Conservation (phyloP, 768 basidiomycete genomes). For the Lactifluus subvellereus region DNA sequence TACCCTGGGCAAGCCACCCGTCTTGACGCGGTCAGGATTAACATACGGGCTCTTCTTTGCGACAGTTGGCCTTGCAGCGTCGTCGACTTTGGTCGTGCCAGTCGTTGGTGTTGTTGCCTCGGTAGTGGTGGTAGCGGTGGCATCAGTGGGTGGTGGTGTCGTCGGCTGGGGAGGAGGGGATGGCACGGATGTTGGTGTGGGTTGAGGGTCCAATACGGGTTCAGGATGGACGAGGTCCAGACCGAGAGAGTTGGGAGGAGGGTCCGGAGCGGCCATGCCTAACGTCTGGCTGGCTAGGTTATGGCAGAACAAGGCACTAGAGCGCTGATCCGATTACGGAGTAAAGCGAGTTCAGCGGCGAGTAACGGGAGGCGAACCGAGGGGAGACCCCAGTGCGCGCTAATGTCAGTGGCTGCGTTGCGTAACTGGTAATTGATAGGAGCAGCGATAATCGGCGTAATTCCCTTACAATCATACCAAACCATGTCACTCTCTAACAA, state of each 20-base stretch:
- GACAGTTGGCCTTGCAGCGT: constrained; percentile 27
- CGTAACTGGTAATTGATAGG: constrained; percentile 10
- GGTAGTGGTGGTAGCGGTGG: neutral
- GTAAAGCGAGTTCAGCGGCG: constrained; percentile 6
- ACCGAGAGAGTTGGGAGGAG: constrained; percentile 58
- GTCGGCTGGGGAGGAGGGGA: constrained; percentile 14
- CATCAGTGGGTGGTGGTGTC: neutral
- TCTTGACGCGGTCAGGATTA: constrained; percentile 79
- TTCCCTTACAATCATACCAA: constrained; percentile 9
- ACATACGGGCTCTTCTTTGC: constrained; percentile 63
- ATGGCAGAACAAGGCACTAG: constrained; percentile 2
- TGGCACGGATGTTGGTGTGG: constrained; percentile 24
- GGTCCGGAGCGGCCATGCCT: constrained; percentile 27
- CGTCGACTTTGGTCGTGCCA: constrained; percentile 23
- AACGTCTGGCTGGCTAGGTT: constrained; percentile 31
- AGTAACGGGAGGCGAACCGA: neutral
- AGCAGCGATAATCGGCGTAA: constrained; percentile 1
- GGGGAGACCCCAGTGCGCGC: constrained; percentile 4
- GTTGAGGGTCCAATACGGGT: constrained; percentile 29
- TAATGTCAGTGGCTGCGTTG: neutral
- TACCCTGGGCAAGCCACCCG: constrained; percentile 71
- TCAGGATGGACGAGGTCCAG: constrained; percentile 55
- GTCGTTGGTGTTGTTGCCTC: constrained; percentile 6
- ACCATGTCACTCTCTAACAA: constrained; percentile 92
- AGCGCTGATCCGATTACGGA: constrained; percentile 15